Evolutionary conservation across 345 rosid genomes (phyloP), one percentile per base, ranked within the genome.

Genomic region (Cardamine resedifolia): DNA sequence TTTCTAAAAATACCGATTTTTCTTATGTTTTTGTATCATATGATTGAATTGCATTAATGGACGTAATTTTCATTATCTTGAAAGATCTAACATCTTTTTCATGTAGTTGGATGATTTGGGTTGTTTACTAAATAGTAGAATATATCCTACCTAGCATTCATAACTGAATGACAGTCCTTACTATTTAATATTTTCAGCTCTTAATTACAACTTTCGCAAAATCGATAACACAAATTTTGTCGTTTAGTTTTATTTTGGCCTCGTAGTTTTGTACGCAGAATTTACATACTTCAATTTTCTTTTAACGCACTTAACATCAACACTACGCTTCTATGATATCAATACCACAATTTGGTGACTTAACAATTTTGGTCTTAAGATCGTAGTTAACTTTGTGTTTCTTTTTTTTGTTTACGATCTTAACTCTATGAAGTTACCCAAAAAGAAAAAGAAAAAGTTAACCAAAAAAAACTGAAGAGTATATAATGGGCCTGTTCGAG

Each of bases 31-130:
- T 49, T 49, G 4, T 20, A 21, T 21, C 27, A 23, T 49, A 55
- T 55, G 64, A 56, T 30, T 68, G 43, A 28, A 30, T 1, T 14
- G 8, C 55, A 68, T 28, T 68, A 43, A 21, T 68, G 45, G 55
- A 43, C 53, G 31, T 28, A 41, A 2, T 14, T 39, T 28, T 68
- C 43, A 44, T 30, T 23, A 23, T 57, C 23, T 21, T 28, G 16
- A 9, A 68, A 19, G 8, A 15, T 8, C 45, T 20, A 53, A 53
- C 26, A 28, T 67, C 52, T 3, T 19, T 67, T 67, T 67, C 72
- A 53, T 67, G 21, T 43, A 14, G 71, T 52, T 67, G 39, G 50
- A 51, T 66, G 59, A 23, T 50, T 36, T 66, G 16, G 36, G 6
- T 24, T 24, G 61, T 24, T 38, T 66, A 16, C 51, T 23, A 50